A percentile compares a stretch with the other conserved stretches of the same genome.
Conservation (phyloP, 2,329 filamentous ascomycete genomes). For the Sclerotinia minor region DNA sequence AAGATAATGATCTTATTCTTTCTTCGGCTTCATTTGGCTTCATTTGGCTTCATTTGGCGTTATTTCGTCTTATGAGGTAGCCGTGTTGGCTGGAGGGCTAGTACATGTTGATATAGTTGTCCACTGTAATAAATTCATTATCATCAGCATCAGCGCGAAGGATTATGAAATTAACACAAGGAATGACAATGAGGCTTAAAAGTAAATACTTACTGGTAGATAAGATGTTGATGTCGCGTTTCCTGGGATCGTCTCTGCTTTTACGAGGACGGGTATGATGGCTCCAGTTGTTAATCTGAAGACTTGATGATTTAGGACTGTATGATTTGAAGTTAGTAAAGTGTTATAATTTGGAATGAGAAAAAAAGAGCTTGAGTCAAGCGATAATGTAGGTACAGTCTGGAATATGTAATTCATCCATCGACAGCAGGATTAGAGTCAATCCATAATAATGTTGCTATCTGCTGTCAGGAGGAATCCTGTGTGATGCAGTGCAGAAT, state of each 20-base stretch:
- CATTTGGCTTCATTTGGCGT: background rate
- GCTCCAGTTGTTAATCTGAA: conserved; percentile 65
- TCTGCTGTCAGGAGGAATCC: too few relatives aligned
- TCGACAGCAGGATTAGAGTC: background rate
- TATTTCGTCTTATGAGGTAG: background rate
- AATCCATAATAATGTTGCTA: background rate
- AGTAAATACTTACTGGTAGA: conserved; percentile 4
- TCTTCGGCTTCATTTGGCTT: background rate
- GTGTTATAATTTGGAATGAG: background rate
- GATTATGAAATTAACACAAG: background rate
- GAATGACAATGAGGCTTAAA: background rate
- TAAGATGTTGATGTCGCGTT: conserved; percentile 17
- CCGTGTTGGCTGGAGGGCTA: conserved; percentile 19
- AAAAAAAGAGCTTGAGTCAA: too few relatives aligned
- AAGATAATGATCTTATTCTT: background rate
- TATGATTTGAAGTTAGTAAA: background rate
- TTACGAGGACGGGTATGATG: conserved; percentile 67
- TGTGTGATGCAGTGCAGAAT: too few relatives aligned
- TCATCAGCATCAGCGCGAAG: background rate
- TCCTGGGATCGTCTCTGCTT: conserved; percentile 50
- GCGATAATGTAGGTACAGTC: too few relatives aligned
- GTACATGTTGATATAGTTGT: conserved; percentile 24
- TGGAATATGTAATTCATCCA: background rate
- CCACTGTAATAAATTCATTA: background rate
- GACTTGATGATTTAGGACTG: conserved; percentile 56